Evolutionary conservation across 2,329 filamentous ascomycete genomes (phyloP).

Genomic region (Cercospora berteroae): DNA sequence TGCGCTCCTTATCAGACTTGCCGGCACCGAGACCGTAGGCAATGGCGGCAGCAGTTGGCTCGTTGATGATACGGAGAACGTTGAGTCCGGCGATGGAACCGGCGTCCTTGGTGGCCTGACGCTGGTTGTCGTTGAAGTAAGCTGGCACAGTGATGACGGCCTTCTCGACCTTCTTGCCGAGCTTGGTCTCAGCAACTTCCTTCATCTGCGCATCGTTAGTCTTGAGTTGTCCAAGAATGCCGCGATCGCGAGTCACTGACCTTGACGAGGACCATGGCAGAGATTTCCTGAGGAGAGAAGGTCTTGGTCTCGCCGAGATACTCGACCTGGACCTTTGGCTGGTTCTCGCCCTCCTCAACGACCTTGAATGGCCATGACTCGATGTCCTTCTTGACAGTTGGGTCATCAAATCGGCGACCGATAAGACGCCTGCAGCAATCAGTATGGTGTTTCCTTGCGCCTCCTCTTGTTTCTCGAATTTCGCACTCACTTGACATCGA

Average conservation of each 20-base stretch:
- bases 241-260: conserved; percentile 50
- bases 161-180: conserved; percentile 98
- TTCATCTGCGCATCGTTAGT: conserved; percentile 70
- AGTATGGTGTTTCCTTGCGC: conserved; percentile 27
- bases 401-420: conserved; percentile 90
- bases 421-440: conserved; percentile 76
- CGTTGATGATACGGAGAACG: conserved; percentile 99
- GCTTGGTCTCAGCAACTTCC: conserved; percentile 96
- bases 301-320: conserved; percentile 93
- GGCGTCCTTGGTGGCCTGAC: conserved; percentile 98
- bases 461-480: conserved; percentile 6
- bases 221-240: neutral
- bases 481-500: conserved; percentile 75
- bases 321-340: conserved; percentile 89
- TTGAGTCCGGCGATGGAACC: conserved; percentile 96
- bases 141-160: conserved; percentile 97
- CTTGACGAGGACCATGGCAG: conserved; percentile 97
- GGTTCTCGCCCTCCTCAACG: conserved; percentile 73
- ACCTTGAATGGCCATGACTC: conserved; percentile 99
- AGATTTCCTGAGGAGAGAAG: conserved; percentile 98
- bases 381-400: conserved; percentile 97
- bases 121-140: conserved; percentile 99
- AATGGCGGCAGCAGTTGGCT: conserved; percentile 96
- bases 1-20: conserved; percentile 86
- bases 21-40: conserved; percentile 77